A percentile compares a stretch with the other conserved stretches of the same genome.
phyloP scores from a whole-genome alignment of 2,329 filamentous ascomycete genomes.

The Fusarium nurragi region DNA sequence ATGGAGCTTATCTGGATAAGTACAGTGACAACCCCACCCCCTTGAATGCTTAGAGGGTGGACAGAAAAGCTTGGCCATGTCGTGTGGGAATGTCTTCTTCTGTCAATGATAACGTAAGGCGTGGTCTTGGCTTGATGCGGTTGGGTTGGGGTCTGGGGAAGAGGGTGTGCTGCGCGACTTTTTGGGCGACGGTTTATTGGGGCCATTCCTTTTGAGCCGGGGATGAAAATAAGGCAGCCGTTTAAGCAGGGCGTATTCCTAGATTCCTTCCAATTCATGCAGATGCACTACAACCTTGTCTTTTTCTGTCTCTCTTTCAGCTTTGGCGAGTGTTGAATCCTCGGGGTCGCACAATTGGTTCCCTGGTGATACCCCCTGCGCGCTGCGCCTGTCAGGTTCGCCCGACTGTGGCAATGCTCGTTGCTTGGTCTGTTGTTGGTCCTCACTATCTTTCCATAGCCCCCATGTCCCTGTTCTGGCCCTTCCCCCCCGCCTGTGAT shows the following conservation, averaged over 20 bases:
- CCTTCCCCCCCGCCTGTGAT: neutral
- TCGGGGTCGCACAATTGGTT: no score
- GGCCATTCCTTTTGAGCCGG: neutral
- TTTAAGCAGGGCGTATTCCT: no score
- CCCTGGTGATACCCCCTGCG: no score
- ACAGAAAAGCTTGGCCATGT: conserved; percentile 3
- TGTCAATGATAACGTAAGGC: neutral
- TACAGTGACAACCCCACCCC: neutral
- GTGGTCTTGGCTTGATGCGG: neutral
- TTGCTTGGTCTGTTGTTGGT: no score
- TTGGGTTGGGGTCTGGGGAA: conserved; percentile 13
- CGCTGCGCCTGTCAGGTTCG: no score
- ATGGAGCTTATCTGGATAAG: neutral
- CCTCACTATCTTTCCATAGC: neutral
- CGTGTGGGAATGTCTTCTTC: neutral
- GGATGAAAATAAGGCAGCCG: neutral
- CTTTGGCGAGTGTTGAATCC: no score
- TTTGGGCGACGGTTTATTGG: neutral
- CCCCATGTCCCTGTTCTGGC: neutral
- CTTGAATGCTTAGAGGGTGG: neutral
- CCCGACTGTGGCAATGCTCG: no score
- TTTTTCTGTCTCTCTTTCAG: no score
- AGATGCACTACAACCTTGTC: no score
- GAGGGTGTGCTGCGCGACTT: conserved; percentile 13
- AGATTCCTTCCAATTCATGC: no score